These are phyloP conservation scores for Boletus subparvulus DNA, from an alignment of 768 basidiomycete species.

Conservation along the genomic window DNA sequence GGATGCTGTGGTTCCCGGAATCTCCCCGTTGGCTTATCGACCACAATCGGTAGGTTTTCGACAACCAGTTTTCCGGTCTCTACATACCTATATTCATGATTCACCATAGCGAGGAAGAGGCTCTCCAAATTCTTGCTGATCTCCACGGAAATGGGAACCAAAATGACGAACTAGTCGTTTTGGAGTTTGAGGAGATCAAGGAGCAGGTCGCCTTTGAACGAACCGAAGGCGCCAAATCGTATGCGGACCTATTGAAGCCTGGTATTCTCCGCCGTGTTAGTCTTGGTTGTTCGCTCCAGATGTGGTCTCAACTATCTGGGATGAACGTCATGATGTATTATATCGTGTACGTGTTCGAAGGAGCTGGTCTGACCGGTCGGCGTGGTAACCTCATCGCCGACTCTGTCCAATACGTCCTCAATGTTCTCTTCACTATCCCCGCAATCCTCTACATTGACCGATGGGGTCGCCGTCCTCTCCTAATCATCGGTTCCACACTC, in stretches of 20 bases:
- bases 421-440: slow-evolving; percentile 42
- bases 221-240: slow-evolving; percentile 69
- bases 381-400: slow-evolving; percentile 75
- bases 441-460: slow-evolving; percentile 66
- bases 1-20: slow-evolving; percentile 70
- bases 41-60: slow-evolving; percentile 43
- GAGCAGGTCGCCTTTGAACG: slow-evolving; percentile 58
- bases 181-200: slow-evolving; percentile 70
- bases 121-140: slow-evolving; percentile 70
- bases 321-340: slow-evolving; percentile 81
- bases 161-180: slow-evolving; percentile 58
- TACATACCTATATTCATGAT: background rate
- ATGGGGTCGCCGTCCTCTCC: slow-evolving; percentile 79
- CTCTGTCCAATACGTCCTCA: slow-evolving; percentile 57
- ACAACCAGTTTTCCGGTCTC: background rate
- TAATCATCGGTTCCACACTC: slow-evolving; percentile 58
- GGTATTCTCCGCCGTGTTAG: slow-evolving; percentile 69
- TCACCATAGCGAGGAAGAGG: slow-evolving; percentile 44
- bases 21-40: slow-evolving; percentile 74
- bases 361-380: slow-evolving; percentile 72
- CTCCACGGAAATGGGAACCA: slow-evolving; percentile 63
- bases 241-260: slow-evolving; percentile 61
- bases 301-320: slow-evolving; percentile 76
- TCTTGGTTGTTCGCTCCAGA: slow-evolving; percentile 69
- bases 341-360: slow-evolving; percentile 68